These are phyloP conservation scores for Naegleria lovaniensis DNA, from an alignment of 208 protist genomes.

Conservation along the genomic window DNA sequence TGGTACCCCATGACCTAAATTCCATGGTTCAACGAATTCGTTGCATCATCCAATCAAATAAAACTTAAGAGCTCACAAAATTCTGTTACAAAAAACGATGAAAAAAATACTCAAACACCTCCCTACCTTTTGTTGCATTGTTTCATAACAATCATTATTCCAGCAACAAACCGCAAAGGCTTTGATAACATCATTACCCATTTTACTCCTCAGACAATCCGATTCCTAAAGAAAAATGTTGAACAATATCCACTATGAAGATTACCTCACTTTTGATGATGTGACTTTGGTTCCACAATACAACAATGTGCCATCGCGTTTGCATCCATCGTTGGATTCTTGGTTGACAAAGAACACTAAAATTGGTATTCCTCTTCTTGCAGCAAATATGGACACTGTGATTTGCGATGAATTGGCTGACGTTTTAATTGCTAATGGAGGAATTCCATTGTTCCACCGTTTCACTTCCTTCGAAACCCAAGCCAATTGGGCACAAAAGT, in stretches of 20 bases:
- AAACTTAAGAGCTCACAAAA: no score
- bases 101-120: no score
- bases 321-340: neutral
- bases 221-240: neutral
- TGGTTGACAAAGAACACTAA: constrained; percentile 25
- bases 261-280: neutral
- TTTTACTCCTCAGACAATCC: no score
- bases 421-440: constrained; percentile 17
- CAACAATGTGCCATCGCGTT: neutral
- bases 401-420: constrained; percentile 28
- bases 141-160: no score
- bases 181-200: no score
- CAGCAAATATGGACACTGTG: constrained; percentile 34
- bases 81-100: no score
- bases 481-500: neutral
- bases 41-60: no score
- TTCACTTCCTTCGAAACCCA: constrained; percentile 26
- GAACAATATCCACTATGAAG: neutral
- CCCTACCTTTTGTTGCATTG: no score
- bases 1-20: no score
- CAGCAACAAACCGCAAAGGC: no score
- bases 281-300: neutral
- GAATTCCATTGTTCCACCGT: constrained; percentile 23
- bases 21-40: no score
- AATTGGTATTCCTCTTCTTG: constrained; percentile 9